These are phyloP conservation scores for Ascoidea tarda DNA, from an alignment of 805 yeast species.

Conservation along the genomic window DNA sequence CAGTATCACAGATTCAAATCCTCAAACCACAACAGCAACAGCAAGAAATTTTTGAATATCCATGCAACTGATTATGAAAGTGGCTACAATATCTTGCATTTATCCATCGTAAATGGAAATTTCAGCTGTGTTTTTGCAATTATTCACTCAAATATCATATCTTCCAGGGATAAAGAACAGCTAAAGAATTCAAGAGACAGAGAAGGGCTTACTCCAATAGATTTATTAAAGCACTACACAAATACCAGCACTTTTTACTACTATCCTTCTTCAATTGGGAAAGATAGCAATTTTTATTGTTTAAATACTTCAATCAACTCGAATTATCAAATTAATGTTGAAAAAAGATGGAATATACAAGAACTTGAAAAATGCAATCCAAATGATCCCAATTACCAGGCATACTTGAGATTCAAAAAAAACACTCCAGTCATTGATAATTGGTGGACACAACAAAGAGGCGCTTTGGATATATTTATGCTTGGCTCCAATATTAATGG, in stretches of 20 bases:
- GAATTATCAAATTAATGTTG: background rate
- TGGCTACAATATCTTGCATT: conserved; percentile 74
- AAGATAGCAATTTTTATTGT: background rate
- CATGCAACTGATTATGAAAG: conserved; percentile 51
- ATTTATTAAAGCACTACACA: conserved; percentile 26
- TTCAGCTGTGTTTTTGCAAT: conserved; percentile 36
- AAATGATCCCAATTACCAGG: background rate
- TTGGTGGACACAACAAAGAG: conserved; percentile 32
- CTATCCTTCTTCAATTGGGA: background rate
- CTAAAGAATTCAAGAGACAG: conserved; percentile 50
- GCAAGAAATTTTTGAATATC: conserved; percentile 20
- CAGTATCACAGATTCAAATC: background rate
- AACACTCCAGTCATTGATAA: conserved; percentile 8
- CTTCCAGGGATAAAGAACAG: conserved; percentile 13
- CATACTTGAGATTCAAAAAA: background rate
- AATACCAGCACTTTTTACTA: background rate
- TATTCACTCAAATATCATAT: conserved; percentile 17
- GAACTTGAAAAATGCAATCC: too few species aligned
- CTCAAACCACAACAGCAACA: background rate
- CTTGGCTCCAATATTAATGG: conserved; percentile 51
- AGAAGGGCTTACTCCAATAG: conserved; percentile 59
- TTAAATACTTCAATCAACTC: background rate
- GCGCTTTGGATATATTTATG: conserved; percentile 45
- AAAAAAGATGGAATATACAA: background rate
- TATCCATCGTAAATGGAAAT: conserved; percentile 44